Base-by-base conservation (phyloP, 371 early-diverging fungal species). In the Gilbertella persicaria region DNA sequence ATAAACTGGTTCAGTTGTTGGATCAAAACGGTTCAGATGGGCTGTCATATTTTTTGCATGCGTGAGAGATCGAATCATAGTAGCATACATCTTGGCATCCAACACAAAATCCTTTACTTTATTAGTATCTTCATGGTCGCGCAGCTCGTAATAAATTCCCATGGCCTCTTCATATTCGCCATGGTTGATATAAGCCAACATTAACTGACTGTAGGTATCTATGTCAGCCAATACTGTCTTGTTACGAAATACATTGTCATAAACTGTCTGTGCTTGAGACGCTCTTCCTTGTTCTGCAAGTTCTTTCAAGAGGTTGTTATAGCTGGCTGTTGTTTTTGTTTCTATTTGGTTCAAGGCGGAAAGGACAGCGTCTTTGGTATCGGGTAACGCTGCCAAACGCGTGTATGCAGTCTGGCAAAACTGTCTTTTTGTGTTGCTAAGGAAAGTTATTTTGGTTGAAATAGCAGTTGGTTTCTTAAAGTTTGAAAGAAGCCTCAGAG, bases 131-230 rank as follows among this genome's bases (percentile, higher is more conserved):
- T 62, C 62, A 41, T 67, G 59, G 24, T 75, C 67, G 6, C 70
- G 66, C 3, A 78, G 42, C 9, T 60, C 61, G 28, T 72, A 70
- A 28, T 78, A 78, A 14, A 75, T 69, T 24, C 67, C 73, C 69
- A 78, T 70, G 10, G 79, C 73, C 14, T 66, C 67, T 23, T 73
- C 62, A 19, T 64, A 43, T 6, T 62, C 50, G 5, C 60, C 61
- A 30, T 66, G 64, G 29, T 71, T 68, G 38, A 75, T 60, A 38
- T 78, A 78, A 14, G 75, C 73, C 20, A 73, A 23, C 45, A 73
- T 73, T 0, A 78, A 45, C 20, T 60, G 67, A 23, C 67, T 68
- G 38, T 60, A 78, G 0, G 73, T 73, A 0, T 55, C 48, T 5
- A 70, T 53, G 20, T 70, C 63, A 0, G 79, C 64, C 7, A 53